Conservation (phyloP, 2,329 filamentous ascomycete genomes). For the Elsinoe batatas region DNA sequence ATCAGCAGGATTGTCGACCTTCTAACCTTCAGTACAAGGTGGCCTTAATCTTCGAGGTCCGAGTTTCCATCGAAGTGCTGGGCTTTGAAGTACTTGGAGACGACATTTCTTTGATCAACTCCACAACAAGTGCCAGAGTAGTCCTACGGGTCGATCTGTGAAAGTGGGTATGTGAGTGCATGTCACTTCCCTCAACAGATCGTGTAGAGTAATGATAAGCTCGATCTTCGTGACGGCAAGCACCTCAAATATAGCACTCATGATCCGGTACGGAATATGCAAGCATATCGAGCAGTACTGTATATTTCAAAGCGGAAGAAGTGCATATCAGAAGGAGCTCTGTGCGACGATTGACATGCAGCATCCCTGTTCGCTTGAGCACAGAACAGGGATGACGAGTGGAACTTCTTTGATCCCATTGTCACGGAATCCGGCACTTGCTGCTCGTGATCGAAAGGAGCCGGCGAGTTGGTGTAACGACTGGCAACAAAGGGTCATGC, state of each 20-base stretch:
- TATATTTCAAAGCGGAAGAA: not conserved
- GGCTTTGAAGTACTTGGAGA: too few relatives aligned
- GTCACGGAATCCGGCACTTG: not conserved
- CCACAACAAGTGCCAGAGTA: too few relatives aligned
- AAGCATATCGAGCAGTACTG: not conserved
- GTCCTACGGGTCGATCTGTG: too few relatives aligned
- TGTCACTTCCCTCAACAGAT: too few relatives aligned
- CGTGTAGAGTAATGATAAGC: too few relatives aligned
- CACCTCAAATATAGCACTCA: not conserved
- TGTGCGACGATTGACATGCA: not conserved
- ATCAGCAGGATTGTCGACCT: too few relatives aligned
- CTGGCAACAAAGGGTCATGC: not conserved
- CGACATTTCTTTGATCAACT: too few relatives aligned
- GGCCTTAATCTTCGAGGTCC: too few relatives aligned
- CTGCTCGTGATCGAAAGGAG: not conserved
- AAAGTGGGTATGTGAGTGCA: too few relatives aligned
- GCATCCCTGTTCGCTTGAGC: not conserved
- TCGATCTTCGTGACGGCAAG: too few relatives aligned
- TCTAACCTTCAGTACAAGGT: too few relatives aligned
- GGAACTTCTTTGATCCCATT: not conserved
- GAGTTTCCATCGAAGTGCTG: too few relatives aligned
- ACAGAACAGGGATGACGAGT: not conserved
- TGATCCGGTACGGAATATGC: not conserved
- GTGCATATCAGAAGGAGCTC: not conserved
- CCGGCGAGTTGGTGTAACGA: not conserved